These are phyloP conservation scores for Parastagonospora avenae DNA, from an alignment of 2,329 filamentous ascomycete species.

Conservation along the genomic window DNA sequence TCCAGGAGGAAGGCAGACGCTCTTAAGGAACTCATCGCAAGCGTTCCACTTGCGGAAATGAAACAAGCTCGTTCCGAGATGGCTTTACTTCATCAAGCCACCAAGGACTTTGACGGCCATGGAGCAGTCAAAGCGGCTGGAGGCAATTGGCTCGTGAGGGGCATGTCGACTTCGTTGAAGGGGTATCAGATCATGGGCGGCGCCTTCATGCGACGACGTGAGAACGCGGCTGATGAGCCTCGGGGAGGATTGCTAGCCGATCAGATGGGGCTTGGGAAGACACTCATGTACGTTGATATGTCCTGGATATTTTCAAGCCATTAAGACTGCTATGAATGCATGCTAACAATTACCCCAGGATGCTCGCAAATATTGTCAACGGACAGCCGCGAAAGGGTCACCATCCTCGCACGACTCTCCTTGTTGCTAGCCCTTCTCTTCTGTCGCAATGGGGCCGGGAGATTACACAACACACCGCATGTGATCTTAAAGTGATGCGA, in stretches of 20 bases:
- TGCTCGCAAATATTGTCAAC: constrained; percentile 53
- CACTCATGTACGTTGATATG: constrained; percentile 28
- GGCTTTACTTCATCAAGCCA: constrained; percentile 45
- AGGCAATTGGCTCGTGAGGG: constrained; percentile 52
- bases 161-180: constrained; percentile 55
- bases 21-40: constrained; percentile 48
- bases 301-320: no score
- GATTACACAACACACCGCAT: constrained; percentile 35
- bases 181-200: constrained; percentile 59
- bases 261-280: constrained; percentile 52
- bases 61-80: constrained; percentile 45
- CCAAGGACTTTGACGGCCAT: constrained; percentile 49
- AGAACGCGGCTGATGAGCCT: constrained; percentile 47
- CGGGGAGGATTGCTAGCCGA: constrained; percentile 51
- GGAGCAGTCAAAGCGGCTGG: constrained; percentile 40
- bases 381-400: constrained; percentile 26
- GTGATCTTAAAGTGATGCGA: constrained; percentile 26
- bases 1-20: constrained; percentile 38
- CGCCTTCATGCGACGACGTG: constrained; percentile 61
- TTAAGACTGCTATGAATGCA: no score
- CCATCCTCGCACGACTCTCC: constrained; percentile 45
- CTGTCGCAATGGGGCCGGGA: constrained; percentile 49
- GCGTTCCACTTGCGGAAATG: constrained; percentile 44
- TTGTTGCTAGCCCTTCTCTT: constrained; percentile 49
- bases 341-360: constrained; percentile 10